Evolutionary conservation across 2,329 filamentous ascomycete genomes (phyloP).

Genomic region (Epichloe festucae): DNA sequence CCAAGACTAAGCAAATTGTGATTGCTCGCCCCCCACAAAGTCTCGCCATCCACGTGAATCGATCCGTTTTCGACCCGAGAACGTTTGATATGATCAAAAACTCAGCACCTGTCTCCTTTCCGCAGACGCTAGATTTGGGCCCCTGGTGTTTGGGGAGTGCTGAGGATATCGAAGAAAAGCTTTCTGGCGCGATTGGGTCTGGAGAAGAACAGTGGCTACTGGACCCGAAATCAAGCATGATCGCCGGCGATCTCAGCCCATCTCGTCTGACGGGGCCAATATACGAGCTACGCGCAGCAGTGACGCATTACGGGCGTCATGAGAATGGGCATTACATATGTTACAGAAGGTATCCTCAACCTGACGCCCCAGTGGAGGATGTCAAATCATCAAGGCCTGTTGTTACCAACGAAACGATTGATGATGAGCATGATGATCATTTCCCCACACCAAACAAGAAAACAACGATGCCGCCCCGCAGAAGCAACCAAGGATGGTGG

Average conservation of each 20-base stretch:
- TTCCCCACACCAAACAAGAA: constrained; percentile 6
- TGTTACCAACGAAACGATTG: not conserved
- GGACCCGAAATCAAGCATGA: constrained; percentile 60
- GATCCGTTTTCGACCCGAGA: constrained; percentile 77
- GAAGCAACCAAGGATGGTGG: constrained; percentile 58
- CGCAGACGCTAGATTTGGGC: constrained; percentile 58
- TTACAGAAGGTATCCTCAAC: constrained; percentile 56
- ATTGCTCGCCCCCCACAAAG: constrained; percentile 77
- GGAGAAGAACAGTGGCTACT: constrained; percentile 55
- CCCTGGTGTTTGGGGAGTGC: constrained; percentile 70
- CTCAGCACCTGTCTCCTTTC: constrained; percentile 64
- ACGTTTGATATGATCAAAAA: constrained; percentile 79
- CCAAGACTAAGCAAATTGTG: constrained; percentile 82
- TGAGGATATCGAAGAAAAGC: constrained; percentile 10
- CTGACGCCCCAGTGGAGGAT: not conserved
- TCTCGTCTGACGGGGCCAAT: constrained; percentile 44
- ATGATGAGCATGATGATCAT: constrained; percentile 4
- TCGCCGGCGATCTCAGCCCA: constrained; percentile 39
- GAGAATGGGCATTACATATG: constrained; percentile 95
- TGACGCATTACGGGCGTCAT: constrained; percentile 82
- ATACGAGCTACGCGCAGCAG: constrained; percentile 70
- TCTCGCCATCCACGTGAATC: constrained; percentile 77
- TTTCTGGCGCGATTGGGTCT: constrained; percentile 10
- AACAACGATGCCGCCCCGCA: not conserved
- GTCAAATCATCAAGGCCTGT: not conserved